These are phyloP conservation scores for Pseudohalonectria lignicola DNA, from an alignment of 2,329 filamentous ascomycete species.

Conservation along the genomic window DNA sequence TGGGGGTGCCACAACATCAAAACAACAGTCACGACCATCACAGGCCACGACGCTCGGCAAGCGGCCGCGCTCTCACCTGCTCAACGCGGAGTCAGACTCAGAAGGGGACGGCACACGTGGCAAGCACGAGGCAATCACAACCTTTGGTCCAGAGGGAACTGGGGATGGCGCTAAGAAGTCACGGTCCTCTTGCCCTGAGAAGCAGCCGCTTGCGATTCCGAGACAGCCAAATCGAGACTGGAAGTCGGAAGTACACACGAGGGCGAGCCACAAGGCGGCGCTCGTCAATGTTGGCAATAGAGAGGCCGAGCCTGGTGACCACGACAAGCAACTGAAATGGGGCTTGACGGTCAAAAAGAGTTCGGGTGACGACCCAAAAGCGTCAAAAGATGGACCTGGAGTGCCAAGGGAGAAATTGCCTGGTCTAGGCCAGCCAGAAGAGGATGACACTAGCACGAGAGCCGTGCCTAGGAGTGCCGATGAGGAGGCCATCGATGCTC, in stretches of 20 bases:
- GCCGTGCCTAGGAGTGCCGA: constrained; percentile 1
- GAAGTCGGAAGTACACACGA: constrained; percentile 17
- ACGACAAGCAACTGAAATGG: constrained; percentile 25
- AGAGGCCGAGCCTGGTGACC: constrained; percentile 16
- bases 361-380: background rate
- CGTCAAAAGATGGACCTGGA: no score
- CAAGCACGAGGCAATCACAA: constrained; percentile 17
- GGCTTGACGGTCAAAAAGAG: constrained; percentile 21
- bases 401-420: background rate
- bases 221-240: constrained; percentile 16
- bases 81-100: constrained; percentile 29
- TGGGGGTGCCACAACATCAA: constrained; percentile 20
- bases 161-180: background rate
- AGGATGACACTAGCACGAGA: background rate
- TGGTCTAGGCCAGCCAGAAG: background rate
- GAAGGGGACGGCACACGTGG: constrained; percentile 16
- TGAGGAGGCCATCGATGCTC: constrained; percentile 10
- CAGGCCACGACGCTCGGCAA: constrained; percentile 36
- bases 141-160: constrained; percentile 12
- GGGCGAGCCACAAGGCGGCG: background rate
- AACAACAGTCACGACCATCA: constrained; percentile 18
- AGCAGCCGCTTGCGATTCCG: constrained; percentile 14
- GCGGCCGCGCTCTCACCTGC: constrained; percentile 28
- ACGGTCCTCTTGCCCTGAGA: background rate
- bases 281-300: constrained; percentile 1